Base-by-base conservation (phyloP, 805 yeast genomes). In the Wickerhamomyces subpelliculosus region DNA sequence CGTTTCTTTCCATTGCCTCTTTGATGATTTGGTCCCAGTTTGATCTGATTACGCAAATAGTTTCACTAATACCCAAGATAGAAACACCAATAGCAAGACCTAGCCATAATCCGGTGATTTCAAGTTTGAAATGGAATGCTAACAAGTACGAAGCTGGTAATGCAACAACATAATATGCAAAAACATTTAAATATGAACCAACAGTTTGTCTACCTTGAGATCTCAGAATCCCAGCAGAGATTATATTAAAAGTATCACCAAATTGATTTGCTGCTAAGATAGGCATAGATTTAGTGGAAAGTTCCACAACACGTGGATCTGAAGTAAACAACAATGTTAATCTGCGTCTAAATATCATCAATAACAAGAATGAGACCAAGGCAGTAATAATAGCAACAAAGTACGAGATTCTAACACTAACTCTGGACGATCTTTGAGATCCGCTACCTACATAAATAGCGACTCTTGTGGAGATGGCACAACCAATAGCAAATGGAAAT, bases 131-230 rank as follows among this genome's bases (percentile, higher is more conserved):
- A 8, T 57, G 51, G 48, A 75, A 75, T 12, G 85, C 76, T n/a
- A 84, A 61, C 14, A 71, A 48, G 23, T 78, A 61, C 0, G 86
- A 83, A 27, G 79, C 46, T 0, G 94, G 94, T 29, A 84, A 64
- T 1, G 86, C 89, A 44, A 82, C 61, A 4, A 71, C 67, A 56
- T 85, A 85, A 59, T 85, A 85, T 0, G 80, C 73, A n/a, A 81
- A 52, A 33, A 85, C 64, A 49, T 84, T 85, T 36, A 84, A 64
- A 11, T 73, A 46, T 0, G 90, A 86, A 3, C 94, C 94, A 33
- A 82, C 67, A 35, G 69, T 72, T 55, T 85, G 95, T 33, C 78
- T 62, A 0, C 90, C 95, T 55, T 81, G 80, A 2, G 89, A 88
- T 42, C 95, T 64, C 41, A 85, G 61, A 26, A 81, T 70, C 1